These are phyloP conservation scores for Salvia rosmarinus DNA, from an alignment of 257 asterid genomes.

Conservation along the genomic window DNA sequence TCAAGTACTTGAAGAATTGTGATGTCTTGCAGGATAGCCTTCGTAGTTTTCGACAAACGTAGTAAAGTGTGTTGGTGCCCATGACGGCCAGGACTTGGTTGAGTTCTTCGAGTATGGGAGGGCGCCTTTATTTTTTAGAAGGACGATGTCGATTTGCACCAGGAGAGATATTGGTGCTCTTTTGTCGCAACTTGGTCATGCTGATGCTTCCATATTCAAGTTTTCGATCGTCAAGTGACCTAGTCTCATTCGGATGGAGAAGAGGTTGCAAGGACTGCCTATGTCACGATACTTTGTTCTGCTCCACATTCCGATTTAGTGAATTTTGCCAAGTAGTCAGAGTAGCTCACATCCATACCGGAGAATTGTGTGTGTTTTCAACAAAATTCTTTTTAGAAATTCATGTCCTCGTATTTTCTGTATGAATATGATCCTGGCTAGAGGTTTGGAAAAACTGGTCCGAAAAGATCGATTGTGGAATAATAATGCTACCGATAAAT, in stretches of 20 bases:
- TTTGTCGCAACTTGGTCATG: slow-evolving; percentile 52
- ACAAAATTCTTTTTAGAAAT: background rate
- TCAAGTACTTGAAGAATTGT: slow-evolving; percentile 59
- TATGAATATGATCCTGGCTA: background rate
- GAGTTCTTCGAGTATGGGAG: slow-evolving; percentile 56
- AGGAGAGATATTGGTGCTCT: slow-evolving; percentile 60
- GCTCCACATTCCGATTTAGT: slow-evolving; percentile 55
- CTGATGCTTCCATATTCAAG: slow-evolving; percentile 48
- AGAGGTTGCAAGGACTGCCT: slow-evolving; percentile 70
- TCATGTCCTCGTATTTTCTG: slow-evolving; percentile 1
- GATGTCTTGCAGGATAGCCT: slow-evolving; percentile 63
- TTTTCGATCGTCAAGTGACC: slow-evolving; percentile 66
- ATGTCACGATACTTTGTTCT: slow-evolving; percentile 50
- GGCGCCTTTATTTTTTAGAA: slow-evolving; percentile 51
- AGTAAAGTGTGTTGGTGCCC: slow-evolving; percentile 52
- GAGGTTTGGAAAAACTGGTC: background rate
- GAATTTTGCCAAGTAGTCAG: slow-evolving; percentile 47
- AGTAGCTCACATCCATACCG: slow-evolving; percentile 82
- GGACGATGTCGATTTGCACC: slow-evolving; percentile 74
- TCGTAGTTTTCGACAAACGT: slow-evolving; percentile 59
- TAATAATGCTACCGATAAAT: no score
- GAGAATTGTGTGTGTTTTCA: background rate
- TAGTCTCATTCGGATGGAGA: slow-evolving; percentile 65
- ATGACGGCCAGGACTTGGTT: slow-evolving; percentile 57
- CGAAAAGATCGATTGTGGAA: no score